These are phyloP conservation scores for Leptographium wingfieldii DNA, from an alignment of 2,329 filamentous ascomycete species.

Conservation along the genomic window DNA sequence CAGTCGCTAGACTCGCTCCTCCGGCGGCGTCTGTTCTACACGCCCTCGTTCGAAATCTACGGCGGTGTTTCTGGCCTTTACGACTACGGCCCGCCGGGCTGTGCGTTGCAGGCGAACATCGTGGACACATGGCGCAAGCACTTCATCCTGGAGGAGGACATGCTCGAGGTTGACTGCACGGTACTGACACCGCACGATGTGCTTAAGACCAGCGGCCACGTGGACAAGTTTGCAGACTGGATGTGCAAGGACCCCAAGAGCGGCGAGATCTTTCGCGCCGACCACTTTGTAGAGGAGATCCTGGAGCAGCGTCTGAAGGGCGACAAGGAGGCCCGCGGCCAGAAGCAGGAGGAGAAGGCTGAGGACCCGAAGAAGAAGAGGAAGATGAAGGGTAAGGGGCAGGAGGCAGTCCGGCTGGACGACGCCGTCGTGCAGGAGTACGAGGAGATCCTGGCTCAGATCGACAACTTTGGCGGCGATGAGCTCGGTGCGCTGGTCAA, in stretches of 20 bases:
- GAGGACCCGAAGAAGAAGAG: conserved; percentile 47
- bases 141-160: conserved; percentile 86
- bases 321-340: conserved; percentile 80
- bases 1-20: conserved; percentile 72
- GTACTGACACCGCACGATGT: conserved; percentile 89
- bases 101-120: conserved; percentile 75
- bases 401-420: conserved; percentile 72
- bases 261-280: conserved; percentile 89
- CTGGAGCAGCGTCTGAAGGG: conserved; percentile 78
- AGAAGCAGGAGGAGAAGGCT: conserved; percentile 53
- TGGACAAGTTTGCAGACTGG: conserved; percentile 97
- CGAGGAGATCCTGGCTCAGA: conserved; percentile 78
- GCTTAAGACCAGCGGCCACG: conserved; percentile 90
- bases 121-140: conserved; percentile 86
- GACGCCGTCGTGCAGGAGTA: conserved; percentile 82
- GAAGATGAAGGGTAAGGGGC: conserved; percentile 78
- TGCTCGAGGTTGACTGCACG: conserved; percentile 90
- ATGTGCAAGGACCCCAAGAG: conserved; percentile 99
- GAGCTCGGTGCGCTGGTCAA: conserved; percentile 79
- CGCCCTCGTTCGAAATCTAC: conserved; percentile 91
- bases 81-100: conserved; percentile 86
- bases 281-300: conserved; percentile 92
- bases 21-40: conserved; percentile 84
- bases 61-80: conserved; percentile 79
- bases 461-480: conserved; percentile 87